Base-by-base conservation (phyloP, 2,329 filamentous ascomycete species). In the Calonectria hongkongensis region DNA sequence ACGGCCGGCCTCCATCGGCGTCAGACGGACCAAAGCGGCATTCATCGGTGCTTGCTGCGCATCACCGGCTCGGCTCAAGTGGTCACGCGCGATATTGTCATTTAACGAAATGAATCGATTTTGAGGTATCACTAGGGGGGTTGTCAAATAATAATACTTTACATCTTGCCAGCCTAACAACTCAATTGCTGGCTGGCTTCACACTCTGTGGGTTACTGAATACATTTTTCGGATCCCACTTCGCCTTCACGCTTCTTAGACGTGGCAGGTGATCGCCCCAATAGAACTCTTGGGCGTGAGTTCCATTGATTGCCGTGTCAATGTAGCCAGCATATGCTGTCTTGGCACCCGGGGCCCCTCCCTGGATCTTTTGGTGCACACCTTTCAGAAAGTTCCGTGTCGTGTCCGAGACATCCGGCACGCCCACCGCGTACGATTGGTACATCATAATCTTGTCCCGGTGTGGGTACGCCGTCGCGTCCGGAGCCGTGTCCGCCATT, bases 281-380 rank as follows among this genome's bases (percentile, higher is more conserved):
- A 71, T 86, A 87, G 27, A 79, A 74, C 48, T 41, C 75, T 76
- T 90, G 88, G 10, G 86, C 85, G 68, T 84, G 74, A 3, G 75
- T 75, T 45, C 86, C 80, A n/a, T 80, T 70, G 41, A 92, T 78
- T 5, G 81, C 81, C 2, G 87, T 87, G 78, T 93, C 91, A 2
- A 93, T 88, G 74, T 93, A 93, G 2, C 91, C 92, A 0, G 91
- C 88, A 80, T 93, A 94, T 0, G 90, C 88, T 13, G 88, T 88
- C 56, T 86, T 81, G 0, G 83, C 84, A 3, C 83, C 80, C 1
- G 73, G 76, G 48, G 73, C 76, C 63, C 70, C 71, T 48, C 45
- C 65, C 43, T 80, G 79, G 45, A 90, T 85, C 33, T 77, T 84
- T 15, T 82, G 73, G 78, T 91, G 88, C 56, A 93, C 83, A 7